Evolutionary conservation across 495 filamentous ascomycete species (phyloP), one percentile per base, ranked within the genome.

Genomic region (Aspergillus biplanus): DNA sequence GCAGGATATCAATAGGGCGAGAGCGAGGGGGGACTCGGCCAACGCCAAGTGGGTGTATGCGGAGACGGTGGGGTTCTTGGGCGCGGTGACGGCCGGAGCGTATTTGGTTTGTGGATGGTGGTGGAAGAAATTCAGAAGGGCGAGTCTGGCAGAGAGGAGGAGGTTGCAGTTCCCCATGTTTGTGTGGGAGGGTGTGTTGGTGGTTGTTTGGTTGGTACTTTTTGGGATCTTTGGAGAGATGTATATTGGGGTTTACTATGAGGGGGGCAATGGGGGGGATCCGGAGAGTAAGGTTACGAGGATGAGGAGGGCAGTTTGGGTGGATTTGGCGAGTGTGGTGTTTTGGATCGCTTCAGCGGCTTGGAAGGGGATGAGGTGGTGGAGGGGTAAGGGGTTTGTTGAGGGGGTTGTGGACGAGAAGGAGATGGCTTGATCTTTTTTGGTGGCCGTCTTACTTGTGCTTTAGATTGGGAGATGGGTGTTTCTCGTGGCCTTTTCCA

Each of bases 281-380:
- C 11, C 27, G 47, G 21, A n/a, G 47, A 31, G 11, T n/a, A 74
- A 73, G 67, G 82, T 92, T 54, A 77, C 80, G 66, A 82, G 90
- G 34, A 95, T 96, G 92, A 90, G 92, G 74, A 86, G 89, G 73
- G 91, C 92, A 33, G 90, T 93, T 33, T 97, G 92, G 91, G 76
- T 96, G 27, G 91, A 93, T 74, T 76, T 96, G 54, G 74, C 85
- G 27, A 90, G 89, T 68, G 82, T 89, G 71, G 61, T 89, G 37
- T 75, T 96, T 31, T 96, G 92, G 92, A 71, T 90, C 33, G 69
- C 86, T 34, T 87, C 83, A 11, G 77, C 78, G 3, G 65, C 81
- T 7, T 78, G 75, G 70, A 74, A 70, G 49, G 70, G 74, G 48
- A 18, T 82, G 58, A 65, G 74, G 21, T 83, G 73, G 74, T 71